Conservation (phyloP, 1,284 basidiomycete species). For the Apiotrichum akiyoshidainum region DNA sequence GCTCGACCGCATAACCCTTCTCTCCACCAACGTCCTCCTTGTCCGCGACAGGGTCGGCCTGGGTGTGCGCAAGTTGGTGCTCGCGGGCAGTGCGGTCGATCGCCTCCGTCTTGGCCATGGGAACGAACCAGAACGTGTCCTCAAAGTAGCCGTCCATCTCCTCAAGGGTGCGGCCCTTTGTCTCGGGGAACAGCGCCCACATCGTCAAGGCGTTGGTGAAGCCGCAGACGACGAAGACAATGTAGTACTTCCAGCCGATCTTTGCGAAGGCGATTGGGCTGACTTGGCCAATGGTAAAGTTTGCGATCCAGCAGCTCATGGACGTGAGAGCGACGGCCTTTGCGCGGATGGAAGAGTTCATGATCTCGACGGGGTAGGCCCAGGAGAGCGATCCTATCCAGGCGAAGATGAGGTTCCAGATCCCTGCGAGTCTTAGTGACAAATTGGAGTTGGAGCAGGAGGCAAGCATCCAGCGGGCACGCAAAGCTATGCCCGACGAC, state of each 20-base stretch:
- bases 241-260: conserved; percentile 50
- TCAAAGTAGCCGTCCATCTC: conserved; percentile 62
- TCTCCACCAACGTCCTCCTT: conserved; percentile 4
- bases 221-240: conserved; percentile 62
- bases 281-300: conserved; percentile 46
- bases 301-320: conserved; percentile 56
- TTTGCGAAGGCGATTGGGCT: conserved; percentile 45
- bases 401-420: conserved; percentile 20
- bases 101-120: conserved; percentile 51
- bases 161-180: conserved; percentile 49
- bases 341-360: conserved; percentile 61
- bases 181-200: conserved; percentile 54
- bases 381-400: conserved; percentile 21
- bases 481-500: too few relatives aligned
- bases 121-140: conserved; percentile 56
- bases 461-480: too few relatives aligned
- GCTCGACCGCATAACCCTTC: neutral
- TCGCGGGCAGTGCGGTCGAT: conserved; percentile 53
- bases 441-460: too few relatives aligned
- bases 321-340: conserved; percentile 62
- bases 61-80: conserved; percentile 49
- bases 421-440: too few relatives aligned
- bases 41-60: neutral
- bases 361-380: conserved; percentile 50
- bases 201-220: conserved; percentile 63